Base-by-base conservation (phyloP, 2,329 filamentous ascomycete species). In the Pseudocercospora fuligena region DNA sequence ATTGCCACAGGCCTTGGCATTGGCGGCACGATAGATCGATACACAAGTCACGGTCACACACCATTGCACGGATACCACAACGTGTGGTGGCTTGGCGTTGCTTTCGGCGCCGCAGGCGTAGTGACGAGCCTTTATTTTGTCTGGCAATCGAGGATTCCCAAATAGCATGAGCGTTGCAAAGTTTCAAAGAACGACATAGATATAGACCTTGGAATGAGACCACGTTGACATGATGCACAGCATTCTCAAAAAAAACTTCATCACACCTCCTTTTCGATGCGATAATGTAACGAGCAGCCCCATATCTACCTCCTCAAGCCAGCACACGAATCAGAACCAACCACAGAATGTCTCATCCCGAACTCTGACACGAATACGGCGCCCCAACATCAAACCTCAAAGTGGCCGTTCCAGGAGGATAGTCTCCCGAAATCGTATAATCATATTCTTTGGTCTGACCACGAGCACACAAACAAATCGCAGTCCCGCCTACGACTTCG, bases 71-170 rank as follows among this genome's bases (percentile, higher is more conserved):
- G 71, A 16, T 72, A 73, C 23, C 60, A 72, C 11, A 70, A 69
- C 25, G 72, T 70, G 2, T 74, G 70, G 69, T 74, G 70, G 31
- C 69, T 72, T 36, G 73, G 71, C 27, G 71, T 73, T 16, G 72
- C 70, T 1, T 65, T 74, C 8, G 71, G 69, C 33, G 70, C 66
- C 2, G 53, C 70, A n/a, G 73, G 68, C 19, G 61, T 73, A 9
- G 49, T 69, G 11, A 68, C 73, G 43, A 66, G 69, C 1, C 56
- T 71, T 51, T 73, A 69, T 54, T 73, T 74, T 58, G 65, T 69
- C 23, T 59, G 47, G 51, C 51, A 56, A 11, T 56, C 51, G 23
- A 56, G 51, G 16, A 27, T 5, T 56, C 16, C 51, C 6, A 56
- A 31, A 19, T 56, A 56, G n/a, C 40, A n/a, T 43, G 40, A 40